Conservation (phyloP, 805 yeast genomes). For the Cyberlindnera maritima region DNA sequence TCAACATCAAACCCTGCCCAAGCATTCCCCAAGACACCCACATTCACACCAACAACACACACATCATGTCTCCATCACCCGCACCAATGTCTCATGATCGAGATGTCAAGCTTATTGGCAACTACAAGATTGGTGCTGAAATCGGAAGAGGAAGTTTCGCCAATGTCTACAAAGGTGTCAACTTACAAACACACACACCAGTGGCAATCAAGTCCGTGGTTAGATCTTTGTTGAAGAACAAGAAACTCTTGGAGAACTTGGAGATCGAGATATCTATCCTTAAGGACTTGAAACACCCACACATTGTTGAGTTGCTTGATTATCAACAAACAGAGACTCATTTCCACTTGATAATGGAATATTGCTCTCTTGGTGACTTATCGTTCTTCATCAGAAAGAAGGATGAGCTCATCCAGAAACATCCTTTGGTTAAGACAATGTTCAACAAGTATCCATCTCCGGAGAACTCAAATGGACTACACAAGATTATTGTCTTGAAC, state of each 20-base stretch:
- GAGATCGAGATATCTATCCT: constrained; percentile 90
- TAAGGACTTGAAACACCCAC: constrained; percentile 87
- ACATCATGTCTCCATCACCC: constrained; percentile 6
- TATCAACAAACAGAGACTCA: constrained; percentile 74
- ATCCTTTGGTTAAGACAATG: constrained; percentile 75
- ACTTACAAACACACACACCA: constrained; percentile 48
- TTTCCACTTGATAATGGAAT: constrained; percentile 92
- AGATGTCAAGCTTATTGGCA: constrained; percentile 22
- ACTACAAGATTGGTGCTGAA: constrained; percentile 40
- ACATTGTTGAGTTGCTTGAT: constrained; percentile 83
- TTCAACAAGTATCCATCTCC: constrained; percentile 85
- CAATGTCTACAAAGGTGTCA: constrained; percentile 82
- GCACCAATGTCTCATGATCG: constrained; percentile 8
- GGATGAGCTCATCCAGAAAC: constrained; percentile 64
- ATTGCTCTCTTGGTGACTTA: constrained; percentile 92
- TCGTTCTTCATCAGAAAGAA: constrained; percentile 81
- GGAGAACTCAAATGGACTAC: constrained; percentile 70
- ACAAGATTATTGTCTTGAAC: constrained; percentile 74
- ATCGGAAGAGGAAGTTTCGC: constrained; percentile 98
- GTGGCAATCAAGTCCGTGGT: constrained; percentile 91
- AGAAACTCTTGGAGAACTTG: constrained; percentile 83
- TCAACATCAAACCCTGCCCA: too few relatives aligned
- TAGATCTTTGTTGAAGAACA: constrained; percentile 75
- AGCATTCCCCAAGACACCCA: background rate
- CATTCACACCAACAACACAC: background rate